Percentiles rank a stretch among this genome's conserved stretches.
Evolutionary conservation across 2,329 filamentous ascomycete species (phyloP).

Genomic region (Lachnellula occidentalis): DNA sequence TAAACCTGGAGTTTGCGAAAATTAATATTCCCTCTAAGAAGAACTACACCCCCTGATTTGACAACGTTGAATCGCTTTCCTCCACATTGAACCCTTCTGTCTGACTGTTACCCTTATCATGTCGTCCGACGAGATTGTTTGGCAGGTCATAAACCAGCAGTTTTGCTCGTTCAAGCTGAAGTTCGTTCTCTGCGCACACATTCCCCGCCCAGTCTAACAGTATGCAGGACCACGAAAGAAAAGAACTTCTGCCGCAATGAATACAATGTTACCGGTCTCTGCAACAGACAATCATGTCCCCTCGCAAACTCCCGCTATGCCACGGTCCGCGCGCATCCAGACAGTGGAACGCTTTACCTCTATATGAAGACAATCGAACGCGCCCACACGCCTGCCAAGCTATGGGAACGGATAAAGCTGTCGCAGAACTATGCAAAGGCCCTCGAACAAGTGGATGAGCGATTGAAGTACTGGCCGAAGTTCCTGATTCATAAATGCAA

Average conservation of each 20-base stretch:
- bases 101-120: slow-evolving; percentile 41
- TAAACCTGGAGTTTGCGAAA: background rate
- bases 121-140: slow-evolving; percentile 94
- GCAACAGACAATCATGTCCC: slow-evolving; percentile 82
- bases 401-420: slow-evolving; percentile 91
- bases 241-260: slow-evolving; percentile 96
- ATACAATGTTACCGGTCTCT: slow-evolving; percentile 79
- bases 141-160: slow-evolving; percentile 93
- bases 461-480: slow-evolving; percentile 90
- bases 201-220: slow-evolving; percentile 27
- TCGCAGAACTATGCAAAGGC: slow-evolving; percentile 88
- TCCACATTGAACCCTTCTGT: background rate
- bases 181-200: slow-evolving; percentile 40
- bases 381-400: slow-evolving; percentile 78
- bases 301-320: slow-evolving; percentile 90
- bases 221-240: slow-evolving; percentile 66
- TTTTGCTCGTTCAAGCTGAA: slow-evolving; percentile 96
- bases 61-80: background rate
- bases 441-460: slow-evolving; percentile 78
- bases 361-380: slow-evolving; percentile 97
- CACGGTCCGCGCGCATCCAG: slow-evolving; percentile 77
- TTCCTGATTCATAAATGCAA: slow-evolving; percentile 94
- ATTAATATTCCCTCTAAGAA: background rate
- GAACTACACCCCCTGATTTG: background rate
- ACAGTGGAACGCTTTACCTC: slow-evolving; percentile 79